Percentiles rank a stretch among this genome's conserved stretches.
Conservation (phyloP, 2,329 filamentous ascomycete species). For the Aspergillus arachidicola region DNA sequence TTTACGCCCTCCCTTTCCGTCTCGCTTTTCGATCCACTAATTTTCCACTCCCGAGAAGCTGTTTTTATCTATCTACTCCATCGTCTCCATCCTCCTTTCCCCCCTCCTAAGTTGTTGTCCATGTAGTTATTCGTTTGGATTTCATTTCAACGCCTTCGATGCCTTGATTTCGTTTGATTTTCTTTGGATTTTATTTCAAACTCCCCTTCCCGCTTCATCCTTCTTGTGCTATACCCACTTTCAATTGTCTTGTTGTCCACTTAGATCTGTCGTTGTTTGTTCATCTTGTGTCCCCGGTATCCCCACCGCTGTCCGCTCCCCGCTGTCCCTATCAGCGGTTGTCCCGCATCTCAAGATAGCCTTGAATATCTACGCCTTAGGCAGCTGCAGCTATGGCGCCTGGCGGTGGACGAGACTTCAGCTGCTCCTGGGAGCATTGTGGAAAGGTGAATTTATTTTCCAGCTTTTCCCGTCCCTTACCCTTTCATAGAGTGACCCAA, state of each 20-base stretch:
- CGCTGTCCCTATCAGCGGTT: constrained; percentile 4
- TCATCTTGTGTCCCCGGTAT: background rate
- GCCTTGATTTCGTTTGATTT: background rate
- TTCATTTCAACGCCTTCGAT: constrained; percentile 1
- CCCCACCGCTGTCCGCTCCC: constrained; percentile 5
- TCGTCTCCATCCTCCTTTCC: constrained; percentile 13
- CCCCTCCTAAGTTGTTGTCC: background rate
- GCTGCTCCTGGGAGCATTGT: constrained; percentile 47
- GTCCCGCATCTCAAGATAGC: constrained; percentile 8
- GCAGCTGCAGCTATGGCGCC: constrained; percentile 38
- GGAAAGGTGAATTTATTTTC: constrained; percentile 40
- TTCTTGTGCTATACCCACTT: background rate
- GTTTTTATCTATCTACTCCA: constrained; percentile 6
- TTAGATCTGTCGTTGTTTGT: background rate
- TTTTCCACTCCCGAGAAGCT: constrained; percentile 11
- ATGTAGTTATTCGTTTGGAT: background rate
- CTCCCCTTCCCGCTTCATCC: background rate
- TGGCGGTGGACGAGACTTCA: constrained; percentile 46
- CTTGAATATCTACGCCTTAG: background rate
- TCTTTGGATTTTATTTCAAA: background rate
- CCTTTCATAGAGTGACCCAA: constrained; percentile 1
- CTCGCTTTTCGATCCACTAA: constrained; percentile 10
- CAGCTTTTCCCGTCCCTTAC: background rate
- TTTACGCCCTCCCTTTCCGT: constrained; percentile 8
- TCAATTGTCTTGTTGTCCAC: constrained; percentile 3